Evolutionary conservation across 805 yeast genomes (phyloP), one percentile per base, ranked within the genome.

Genomic region (Ogataea angusta): DNA sequence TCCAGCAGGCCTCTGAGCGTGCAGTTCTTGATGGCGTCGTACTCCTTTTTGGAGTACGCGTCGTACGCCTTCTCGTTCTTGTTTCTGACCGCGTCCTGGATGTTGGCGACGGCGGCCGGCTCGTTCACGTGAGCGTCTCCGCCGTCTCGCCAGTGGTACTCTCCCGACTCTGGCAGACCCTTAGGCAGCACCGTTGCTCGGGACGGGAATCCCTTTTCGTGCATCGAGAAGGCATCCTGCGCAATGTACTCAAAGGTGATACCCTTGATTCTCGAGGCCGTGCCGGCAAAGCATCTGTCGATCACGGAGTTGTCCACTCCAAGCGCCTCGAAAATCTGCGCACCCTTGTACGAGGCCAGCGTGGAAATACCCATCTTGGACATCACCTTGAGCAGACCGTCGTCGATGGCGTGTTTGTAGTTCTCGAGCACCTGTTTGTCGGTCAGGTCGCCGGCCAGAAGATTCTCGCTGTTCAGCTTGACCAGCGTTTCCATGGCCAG

Each of bases 341-440:
- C 99, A 66, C 98, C 98, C 69, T 91, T 91, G 69, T 91, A 91
- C n/a, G 96, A 87, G 10, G 97, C 96, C 62, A 91, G 73, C 22
- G 99, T 93, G 23, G 98, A 90, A 55, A 91, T 93, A 73, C 99
- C 99, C 98, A 91, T 93, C 74, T 93, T 91, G 26, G 97, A 88
- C 99, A 91, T 91, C 45, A 93, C 97, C 72, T 93, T 91, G 56
- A 88, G 71, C 54, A 91, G 83, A 67, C 98, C 98, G 40, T 88
- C 84, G 60, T 91, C 95, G 45, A 86, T 73, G 10, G 97, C 83
- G 51, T 79, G 73, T 60, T 83, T 85, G 69, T 88, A 91, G 71
- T 91, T 91, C 38, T 72, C 72, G 47, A 90, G 66, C 45, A 89
- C 73, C 51, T 76, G 60, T 23, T 75, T 77, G 48, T 80, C 80